Conservation (phyloP, 140 eudicot genomes). For the Ambrosia hybrid region DNA sequence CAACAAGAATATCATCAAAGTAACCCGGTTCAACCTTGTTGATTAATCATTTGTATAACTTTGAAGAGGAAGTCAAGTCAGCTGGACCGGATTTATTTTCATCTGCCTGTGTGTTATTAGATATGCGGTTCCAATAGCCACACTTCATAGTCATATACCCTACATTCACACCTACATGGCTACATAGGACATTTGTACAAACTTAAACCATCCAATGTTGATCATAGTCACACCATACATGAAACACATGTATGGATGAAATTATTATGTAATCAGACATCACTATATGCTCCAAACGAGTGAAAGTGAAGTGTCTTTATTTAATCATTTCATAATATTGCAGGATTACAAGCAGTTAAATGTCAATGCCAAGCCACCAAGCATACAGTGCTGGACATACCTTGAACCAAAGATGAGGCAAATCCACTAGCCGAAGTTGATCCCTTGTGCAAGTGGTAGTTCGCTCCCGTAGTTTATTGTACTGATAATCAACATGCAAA, state of each 20-base stretch:
- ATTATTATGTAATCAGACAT: conserved; percentile 5
- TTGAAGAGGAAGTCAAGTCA: too few species aligned
- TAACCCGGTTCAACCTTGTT: too few species aligned
- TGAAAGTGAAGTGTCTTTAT: conserved; percentile 16
- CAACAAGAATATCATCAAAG: too few species aligned
- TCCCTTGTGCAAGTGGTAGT: conserved; percentile 91
- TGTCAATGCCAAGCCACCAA: conserved; percentile 12
- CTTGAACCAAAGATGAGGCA: not conserved
- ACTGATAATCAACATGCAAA: conserved; percentile 35
- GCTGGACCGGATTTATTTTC: too few species aligned
- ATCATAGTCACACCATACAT: not conserved
- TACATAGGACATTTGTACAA: not conserved
- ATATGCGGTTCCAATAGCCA: not conserved
- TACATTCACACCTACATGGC: not conserved
- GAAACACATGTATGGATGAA: not conserved
- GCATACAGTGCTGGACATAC: not conserved
- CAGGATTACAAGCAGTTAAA: conserved; percentile 13
- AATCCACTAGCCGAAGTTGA: conserved; percentile 64
- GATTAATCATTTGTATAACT: too few species aligned
- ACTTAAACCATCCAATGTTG: not conserved
- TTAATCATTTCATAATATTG: not conserved
- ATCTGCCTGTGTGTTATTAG: not conserved
- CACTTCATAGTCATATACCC: not conserved
- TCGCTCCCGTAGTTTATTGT: conserved; percentile 88
- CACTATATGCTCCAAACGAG: conserved; percentile 4